Conservation (phyloP, 257 asterid species). For the Solanum pimpinellifolium region DNA sequence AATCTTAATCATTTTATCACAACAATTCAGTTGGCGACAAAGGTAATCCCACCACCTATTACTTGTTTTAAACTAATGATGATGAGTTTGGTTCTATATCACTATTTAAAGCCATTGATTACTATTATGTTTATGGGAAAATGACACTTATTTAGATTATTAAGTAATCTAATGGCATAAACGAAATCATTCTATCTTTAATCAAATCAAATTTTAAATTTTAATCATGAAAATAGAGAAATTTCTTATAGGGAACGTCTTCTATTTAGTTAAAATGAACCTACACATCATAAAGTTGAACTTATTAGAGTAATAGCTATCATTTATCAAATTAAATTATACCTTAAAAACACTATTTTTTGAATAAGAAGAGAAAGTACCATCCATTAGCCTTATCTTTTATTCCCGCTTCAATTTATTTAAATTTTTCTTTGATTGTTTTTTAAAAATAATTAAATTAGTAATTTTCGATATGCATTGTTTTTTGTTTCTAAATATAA, state of each 20-base stretch:
- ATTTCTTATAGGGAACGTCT: not conserved
- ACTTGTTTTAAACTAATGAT: conserved; percentile 19
- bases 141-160: not conserved
- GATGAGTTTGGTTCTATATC: conserved; percentile 20
- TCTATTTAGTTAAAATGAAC: not conserved
- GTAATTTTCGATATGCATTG: too few species aligned
- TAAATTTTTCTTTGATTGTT: not conserved
- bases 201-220: not conserved
- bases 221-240: not conserved
- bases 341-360: not conserved
- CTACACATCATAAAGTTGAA: not conserved
- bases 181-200: not conserved
- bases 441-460: not conserved
- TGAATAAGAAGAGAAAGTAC: not conserved
- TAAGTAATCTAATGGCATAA: not conserved
- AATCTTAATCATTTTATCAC: not conserved
- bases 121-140: not conserved
- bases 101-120: not conserved
- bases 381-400: not conserved
- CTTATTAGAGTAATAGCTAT: not conserved
- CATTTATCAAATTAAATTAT: not conserved
- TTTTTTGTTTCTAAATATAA: too few species aligned
- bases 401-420: not conserved
- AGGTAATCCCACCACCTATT: conserved; percentile 29
- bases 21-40: not conserved